Evolutionary conservation across 495 filamentous ascomycete species (phyloP).

Genomic region (Daldinia caldariorum): DNA sequence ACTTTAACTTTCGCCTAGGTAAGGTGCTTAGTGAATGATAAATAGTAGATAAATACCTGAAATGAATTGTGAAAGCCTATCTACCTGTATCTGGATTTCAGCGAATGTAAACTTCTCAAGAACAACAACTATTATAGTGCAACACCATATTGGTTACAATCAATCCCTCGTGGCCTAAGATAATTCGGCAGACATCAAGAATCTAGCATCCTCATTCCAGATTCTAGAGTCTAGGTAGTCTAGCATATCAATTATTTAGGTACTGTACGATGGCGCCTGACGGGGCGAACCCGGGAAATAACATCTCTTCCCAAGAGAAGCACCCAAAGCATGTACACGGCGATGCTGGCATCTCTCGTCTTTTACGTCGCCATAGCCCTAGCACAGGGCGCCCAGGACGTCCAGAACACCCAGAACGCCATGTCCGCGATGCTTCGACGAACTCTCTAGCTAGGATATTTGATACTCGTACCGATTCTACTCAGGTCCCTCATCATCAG

Average conservation of each 20-base stretch:
- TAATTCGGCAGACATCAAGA: background rate
- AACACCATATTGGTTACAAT: background rate
- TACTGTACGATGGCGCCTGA: conserved; percentile 15
- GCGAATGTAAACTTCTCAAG: background rate
- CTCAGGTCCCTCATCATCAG: conserved; percentile 8
- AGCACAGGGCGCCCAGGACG: background rate
- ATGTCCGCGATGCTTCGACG: conserved; percentile 38
- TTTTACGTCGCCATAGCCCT: conserved; percentile 33
- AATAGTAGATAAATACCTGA: too few relatives aligned
- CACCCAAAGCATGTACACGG: background rate
- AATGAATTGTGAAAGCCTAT: too few relatives aligned
- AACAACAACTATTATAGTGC: background rate
- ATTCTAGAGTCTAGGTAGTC: too few relatives aligned
- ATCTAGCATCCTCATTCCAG: too few relatives aligned
- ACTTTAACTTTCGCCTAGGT: too few relatives aligned
- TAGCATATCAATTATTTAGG: background rate
- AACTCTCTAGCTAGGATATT: conserved; percentile 43
- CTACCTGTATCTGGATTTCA: too few relatives aligned
- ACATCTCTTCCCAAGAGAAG: conserved; percentile 3
- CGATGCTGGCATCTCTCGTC: conserved; percentile 26
- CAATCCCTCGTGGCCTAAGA: background rate
- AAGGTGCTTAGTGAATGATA: background rate
- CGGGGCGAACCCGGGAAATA: background rate
- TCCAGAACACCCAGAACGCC: background rate
- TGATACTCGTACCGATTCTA: conserved; percentile 40